Evolutionary conservation across 768 basidiomycete genomes (phyloP).

Genomic region (Lepiota subincarnata): DNA sequence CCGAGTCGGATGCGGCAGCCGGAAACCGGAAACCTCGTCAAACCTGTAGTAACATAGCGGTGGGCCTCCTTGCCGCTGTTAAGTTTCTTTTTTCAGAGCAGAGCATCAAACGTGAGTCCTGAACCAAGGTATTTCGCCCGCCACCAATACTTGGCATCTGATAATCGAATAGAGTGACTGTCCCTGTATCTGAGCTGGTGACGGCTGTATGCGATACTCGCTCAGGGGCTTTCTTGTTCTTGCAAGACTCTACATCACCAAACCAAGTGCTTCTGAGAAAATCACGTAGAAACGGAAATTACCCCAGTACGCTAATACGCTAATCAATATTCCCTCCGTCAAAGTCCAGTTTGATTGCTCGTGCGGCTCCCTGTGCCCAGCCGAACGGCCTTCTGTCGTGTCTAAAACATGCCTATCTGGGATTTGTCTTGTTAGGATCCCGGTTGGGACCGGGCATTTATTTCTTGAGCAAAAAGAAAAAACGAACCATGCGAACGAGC

Average conservation of each 20-base stretch:
- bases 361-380: neutral
- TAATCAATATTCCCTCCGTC: neutral
- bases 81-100: no score
- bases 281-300: neutral
- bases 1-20: constrained; percentile 4
- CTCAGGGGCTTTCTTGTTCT: neutral
- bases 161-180: neutral
- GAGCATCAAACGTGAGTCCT: neutral
- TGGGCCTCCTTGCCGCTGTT: no score
- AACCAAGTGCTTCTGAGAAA: neutral
- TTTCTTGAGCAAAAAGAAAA: no score
- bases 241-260: neutral
- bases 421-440: no score
- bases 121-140: neutral
- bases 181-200: neutral
- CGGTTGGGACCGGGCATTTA: no score
- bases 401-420: neutral
- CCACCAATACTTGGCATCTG: neutral
- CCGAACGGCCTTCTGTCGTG: neutral
- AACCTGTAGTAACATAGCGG: neutral
- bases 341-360: neutral
- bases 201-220: neutral
- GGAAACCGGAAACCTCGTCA: neutral
- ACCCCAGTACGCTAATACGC: neutral
- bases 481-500: no score